Evolutionary conservation across 2,329 filamentous ascomycete genomes (phyloP).

Genomic region (Graphilbum ipis-grandicollis): DNA sequence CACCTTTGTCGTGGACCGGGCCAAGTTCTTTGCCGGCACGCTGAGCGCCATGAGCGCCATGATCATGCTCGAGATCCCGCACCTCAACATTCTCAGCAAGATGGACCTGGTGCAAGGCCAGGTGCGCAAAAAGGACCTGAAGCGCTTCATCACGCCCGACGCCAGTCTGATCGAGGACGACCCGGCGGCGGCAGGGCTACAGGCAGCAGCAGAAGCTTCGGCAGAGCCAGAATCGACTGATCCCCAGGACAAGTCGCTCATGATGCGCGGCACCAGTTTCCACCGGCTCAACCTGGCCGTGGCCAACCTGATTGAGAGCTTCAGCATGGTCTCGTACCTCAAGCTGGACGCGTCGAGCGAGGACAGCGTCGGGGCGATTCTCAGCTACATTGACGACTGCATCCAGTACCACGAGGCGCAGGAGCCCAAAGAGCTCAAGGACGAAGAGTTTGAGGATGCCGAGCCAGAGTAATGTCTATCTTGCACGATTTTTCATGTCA

Average conservation of each 20-base stretch:
- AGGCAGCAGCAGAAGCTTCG: not conserved
- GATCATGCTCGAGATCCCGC: conserved; percentile 94
- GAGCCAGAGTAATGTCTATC: no score
- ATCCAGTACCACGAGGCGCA: conserved; percentile 90
- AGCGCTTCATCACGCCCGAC: conserved; percentile 80
- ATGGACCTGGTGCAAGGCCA: conserved; percentile 94
- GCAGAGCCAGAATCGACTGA: conserved; percentile 28
- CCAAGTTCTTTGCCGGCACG: conserved; percentile 94
- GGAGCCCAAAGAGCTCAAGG: conserved; percentile 68
- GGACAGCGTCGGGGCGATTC: conserved; percentile 67
- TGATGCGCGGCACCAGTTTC: conserved; percentile 73
- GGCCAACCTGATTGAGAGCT: conserved; percentile 82
- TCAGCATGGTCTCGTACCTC: conserved; percentile 93
- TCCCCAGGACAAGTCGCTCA: conserved; percentile 44
- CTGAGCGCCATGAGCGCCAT: conserved; percentile 96
- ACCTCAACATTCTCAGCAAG: conserved; percentile 91
- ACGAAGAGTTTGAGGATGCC: conserved; percentile 36
- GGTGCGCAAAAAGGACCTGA: conserved; percentile 71
- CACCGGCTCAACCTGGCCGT: conserved; percentile 73
- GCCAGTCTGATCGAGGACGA: conserved; percentile 68
- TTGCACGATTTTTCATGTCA: no score
- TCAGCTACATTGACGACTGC: conserved; percentile 88
- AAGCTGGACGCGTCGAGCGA: conserved; percentile 81
- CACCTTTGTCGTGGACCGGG: conserved; percentile 85
- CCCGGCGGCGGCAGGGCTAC: conserved; percentile 29